These are phyloP conservation scores for Gossypium longicalyx DNA, from an alignment of 345 rosid species.

Conservation along the genomic window DNA sequence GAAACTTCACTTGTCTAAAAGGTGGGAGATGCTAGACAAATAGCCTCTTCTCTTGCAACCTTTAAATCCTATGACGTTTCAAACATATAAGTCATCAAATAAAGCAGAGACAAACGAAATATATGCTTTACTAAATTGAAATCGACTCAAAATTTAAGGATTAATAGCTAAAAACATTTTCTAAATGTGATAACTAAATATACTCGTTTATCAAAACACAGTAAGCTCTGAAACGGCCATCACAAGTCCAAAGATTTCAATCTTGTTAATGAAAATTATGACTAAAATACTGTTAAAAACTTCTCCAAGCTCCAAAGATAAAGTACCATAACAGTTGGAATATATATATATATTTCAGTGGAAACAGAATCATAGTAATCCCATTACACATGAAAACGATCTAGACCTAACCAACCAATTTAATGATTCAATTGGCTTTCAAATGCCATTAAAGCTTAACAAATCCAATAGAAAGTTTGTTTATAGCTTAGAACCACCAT, in stretches of 20 bases:
- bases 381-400: neutral
- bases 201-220: neutral
- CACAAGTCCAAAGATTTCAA: neutral
- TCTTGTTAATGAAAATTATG: neutral
- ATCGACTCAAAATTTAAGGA: neutral
- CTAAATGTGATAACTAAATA: neutral
- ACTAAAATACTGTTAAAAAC: neutral
- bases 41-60: conserved; percentile 10
- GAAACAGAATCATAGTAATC: neutral
- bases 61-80: conserved; percentile 20
- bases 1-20: neutral
- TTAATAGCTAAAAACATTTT: neutral
- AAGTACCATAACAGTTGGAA: neutral
- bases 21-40: neutral
- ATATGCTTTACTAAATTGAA: neutral
- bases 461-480: neutral
- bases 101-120: neutral
- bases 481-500: neutral
- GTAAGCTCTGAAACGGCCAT: neutral
- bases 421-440: neutral
- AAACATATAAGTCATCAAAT: neutral
- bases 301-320: neutral
- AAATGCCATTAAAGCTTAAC: neutral
- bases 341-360: too few relatives aligned
- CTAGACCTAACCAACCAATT: neutral